phyloP scores from a whole-genome alignment of 352 stramenopile species.

The Stramenopiles sp. region DNA sequence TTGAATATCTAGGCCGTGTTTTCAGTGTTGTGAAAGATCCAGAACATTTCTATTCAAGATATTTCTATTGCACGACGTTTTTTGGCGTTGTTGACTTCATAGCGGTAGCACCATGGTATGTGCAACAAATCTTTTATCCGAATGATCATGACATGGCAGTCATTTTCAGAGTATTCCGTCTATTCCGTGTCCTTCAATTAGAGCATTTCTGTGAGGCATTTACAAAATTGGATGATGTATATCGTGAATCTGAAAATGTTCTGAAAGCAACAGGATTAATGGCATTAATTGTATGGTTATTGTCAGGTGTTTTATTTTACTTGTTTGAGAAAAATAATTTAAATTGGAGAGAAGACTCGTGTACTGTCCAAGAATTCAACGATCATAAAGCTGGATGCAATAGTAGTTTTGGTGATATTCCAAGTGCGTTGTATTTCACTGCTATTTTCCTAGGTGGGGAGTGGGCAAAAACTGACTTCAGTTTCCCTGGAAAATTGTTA shows the following conservation, averaged over 20 bases:
- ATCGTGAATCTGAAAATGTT: conserved; percentile 12
- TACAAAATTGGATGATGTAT: conserved; percentile 21
- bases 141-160: conserved; percentile 5
- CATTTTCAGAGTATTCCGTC: conserved; percentile 17
- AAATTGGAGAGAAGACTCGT: not conserved
- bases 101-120: not conserved
- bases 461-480: not conserved
- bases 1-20: not conserved
- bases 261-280: conserved; percentile 21
- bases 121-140: not conserved
- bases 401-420: not conserved
- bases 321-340: conserved; percentile 17
- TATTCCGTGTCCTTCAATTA: conserved; percentile 22
- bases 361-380: no score
- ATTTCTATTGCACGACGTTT: conserved; percentile 3
- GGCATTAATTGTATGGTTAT: conserved; percentile 20
- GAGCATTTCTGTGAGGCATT: conserved; percentile 22
- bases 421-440: not conserved
- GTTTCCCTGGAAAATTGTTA: not conserved
- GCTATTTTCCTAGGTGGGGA: not conserved
- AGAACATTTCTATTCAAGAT: not conserved
- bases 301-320: conserved; percentile 20
- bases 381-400: not conserved
- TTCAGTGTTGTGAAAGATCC: not conserved
- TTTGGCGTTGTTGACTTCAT: not conserved